A percentile compares a stretch with the other conserved stretches of the same genome.
phyloP scores from a whole-genome alignment of 768 basidiomycete genomes.

The Lyophyllum decastes region DNA sequence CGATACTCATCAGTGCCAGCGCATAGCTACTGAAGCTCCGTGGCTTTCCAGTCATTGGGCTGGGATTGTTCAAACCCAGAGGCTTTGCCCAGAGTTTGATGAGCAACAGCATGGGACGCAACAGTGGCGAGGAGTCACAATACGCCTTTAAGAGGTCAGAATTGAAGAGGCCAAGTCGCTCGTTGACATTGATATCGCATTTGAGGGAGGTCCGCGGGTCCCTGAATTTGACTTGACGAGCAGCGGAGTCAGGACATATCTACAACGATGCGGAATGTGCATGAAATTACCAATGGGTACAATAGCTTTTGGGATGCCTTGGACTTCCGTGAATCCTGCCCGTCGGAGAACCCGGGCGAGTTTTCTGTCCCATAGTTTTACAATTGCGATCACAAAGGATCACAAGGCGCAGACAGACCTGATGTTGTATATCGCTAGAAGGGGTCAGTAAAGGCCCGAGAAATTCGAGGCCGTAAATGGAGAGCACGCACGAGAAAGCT shows the following conservation, averaged over 20 bases:
- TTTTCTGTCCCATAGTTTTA: constrained; percentile 20
- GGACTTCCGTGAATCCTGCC: constrained; percentile 34
- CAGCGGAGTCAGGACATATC: not conserved
- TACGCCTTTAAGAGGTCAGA: constrained; percentile 54
- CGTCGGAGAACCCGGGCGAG: constrained; percentile 29
- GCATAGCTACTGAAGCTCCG: constrained; percentile 64
- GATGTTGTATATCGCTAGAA: constrained; percentile 29
- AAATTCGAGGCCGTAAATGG: not conserved
- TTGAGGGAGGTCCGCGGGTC: constrained; percentile 41
- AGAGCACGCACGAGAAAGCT: constrained; percentile 10
- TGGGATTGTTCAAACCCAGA: constrained; percentile 50
- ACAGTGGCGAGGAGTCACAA: constrained; percentile 44
- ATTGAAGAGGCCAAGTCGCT: constrained; percentile 55
- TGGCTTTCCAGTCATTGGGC: constrained; percentile 15
- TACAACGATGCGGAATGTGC: not conserved
- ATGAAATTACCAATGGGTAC: constrained; percentile 43
- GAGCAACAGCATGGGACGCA: constrained; percentile 43
- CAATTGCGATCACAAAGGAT: not conserved
- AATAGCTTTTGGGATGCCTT: constrained; percentile 31
- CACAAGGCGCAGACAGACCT: not conserved
- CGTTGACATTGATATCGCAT: constrained; percentile 65
- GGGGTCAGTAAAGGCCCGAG: not conserved
- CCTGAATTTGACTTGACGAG: constrained; percentile 49
- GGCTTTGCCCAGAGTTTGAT: constrained; percentile 66
- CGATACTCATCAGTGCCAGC: constrained; percentile 60